Percentiles rank a stretch among this genome's conserved stretches.
Evolutionary conservation across 768 basidiomycete species (phyloP).

Genomic region (Phaeotremella skinneri): DNA sequence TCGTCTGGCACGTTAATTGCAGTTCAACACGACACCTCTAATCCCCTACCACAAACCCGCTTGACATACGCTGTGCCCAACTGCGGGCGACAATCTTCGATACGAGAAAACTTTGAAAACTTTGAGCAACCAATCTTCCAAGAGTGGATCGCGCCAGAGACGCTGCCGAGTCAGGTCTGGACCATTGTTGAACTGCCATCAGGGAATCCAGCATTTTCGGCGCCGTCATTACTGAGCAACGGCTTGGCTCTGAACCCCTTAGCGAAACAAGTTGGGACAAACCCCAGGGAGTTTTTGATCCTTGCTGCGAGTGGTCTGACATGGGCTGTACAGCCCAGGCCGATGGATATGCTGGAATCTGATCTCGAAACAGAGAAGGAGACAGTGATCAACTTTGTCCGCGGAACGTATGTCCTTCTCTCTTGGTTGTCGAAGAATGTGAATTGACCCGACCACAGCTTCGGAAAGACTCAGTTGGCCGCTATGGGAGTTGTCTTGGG

Average conservation of each 20-base stretch:
- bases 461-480: conserved; percentile 38
- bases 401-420: conserved; percentile 72
- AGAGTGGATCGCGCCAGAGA: conserved; percentile 25
- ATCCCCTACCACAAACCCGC: conserved; percentile 21
- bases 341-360: conserved; percentile 77
- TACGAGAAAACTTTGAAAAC: conserved; percentile 35
- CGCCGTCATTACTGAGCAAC: conserved; percentile 11
- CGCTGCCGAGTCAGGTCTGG: conserved; percentile 39
- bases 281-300: conserved; percentile 58
- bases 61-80: conserved; percentile 31
- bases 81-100: conserved; percentile 30
- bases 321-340: conserved; percentile 73
- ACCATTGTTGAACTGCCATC: conserved; percentile 35
- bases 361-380: conserved; percentile 78
- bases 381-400: conserved; percentile 77
- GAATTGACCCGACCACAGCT: conserved; percentile 12
- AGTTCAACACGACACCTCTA: conserved; percentile 30
- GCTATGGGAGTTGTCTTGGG: conserved; percentile 38
- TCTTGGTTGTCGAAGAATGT: not conserved
- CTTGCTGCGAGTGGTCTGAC: conserved; percentile 83
- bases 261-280: conserved; percentile 26
- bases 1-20: conserved; percentile 38
- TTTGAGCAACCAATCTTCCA: conserved; percentile 23
- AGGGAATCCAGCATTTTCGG: conserved; percentile 24
- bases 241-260: conserved; percentile 30